Base-by-base conservation (phyloP, 495 filamentous ascomycete genomes). In the Jackrogersella minutella region DNA sequence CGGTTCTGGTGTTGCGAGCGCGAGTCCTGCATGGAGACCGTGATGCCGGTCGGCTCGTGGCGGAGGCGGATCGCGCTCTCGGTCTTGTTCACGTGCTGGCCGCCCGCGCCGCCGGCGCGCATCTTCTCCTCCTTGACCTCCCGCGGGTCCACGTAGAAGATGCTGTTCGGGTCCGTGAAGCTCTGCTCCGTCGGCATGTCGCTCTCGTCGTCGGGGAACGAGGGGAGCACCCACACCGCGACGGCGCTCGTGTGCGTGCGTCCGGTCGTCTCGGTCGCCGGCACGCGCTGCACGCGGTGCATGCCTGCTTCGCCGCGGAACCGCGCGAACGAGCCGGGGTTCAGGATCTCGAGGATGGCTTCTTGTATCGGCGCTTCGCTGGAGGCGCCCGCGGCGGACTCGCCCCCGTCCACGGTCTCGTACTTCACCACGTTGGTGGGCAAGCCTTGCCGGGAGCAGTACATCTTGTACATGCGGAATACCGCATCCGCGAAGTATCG, bases 51-150 rank as follows among this genome's bases (percentile, higher is more conserved):
- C 8, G 95, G 96, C 10, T 92, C 82, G 84, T 99, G 96, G 9
- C 93, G 97, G 56, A 99, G 81, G 14, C 95, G 89, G 63, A 99
- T 91, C 14, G 95, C 95, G 31, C 93, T 97, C 76, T 98, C 96
- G 1, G 95, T 99, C 65, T 91, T 97, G 77, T 99, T 99, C 73
- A 99, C 95, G 74, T 98, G 96, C 79, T 99, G 95, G 5, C 95
- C 95, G 14, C 95, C 95, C 1, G 95, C 93, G 26, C 95, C 95
- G 49, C 90, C 82, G 0, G 95, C 92, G 26, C 93, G 86, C 93
- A 98, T 97, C 68, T 91, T 90, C 71, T 99, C 96, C 7, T 86
- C 83, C 37, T 87, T 84, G 33, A 99, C 96, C 61, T 98, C 94
- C 64, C 87, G 84, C 8, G 91, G 87, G 76, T 94, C 88, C 58